Evolutionary conservation across 257 asterid genomes (phyloP), one percentile per base, ranked within the genome.

Genomic region (Capsicum baccatum): DNA sequence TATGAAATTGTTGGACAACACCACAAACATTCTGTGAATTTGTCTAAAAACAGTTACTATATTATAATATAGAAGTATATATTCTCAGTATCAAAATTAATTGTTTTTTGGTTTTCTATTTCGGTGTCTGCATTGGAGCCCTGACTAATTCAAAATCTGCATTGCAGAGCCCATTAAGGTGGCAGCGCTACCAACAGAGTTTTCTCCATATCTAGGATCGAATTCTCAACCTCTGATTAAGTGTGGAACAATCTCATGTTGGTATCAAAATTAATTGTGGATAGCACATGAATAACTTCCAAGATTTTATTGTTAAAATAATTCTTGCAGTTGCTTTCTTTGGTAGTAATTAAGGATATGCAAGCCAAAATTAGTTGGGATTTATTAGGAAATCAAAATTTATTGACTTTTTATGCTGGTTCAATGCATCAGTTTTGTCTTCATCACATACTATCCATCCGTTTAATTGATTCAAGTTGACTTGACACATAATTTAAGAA

Each of bases 231-330:
- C 33, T 26, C 33, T 26, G 33, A 1, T 26, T 26, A 26, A 26
- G 33, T 26, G 33, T 26, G 33, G 33, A 26, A 26, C 33, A 26
- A 26, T 1, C 33, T 26, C 33, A 26, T 26, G 33, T 26, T 26
- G 33, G 64, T 8, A 76, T 54, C 50, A 52, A 54, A 52, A 76
- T 26, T 54, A 76, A 54, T 54, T 52, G 64, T 3, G 13, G 81
- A 76, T 52, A 76, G 81, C 81, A 76, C 81, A 26, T 76, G 81
- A 76, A 52, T 76, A 76, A 54, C 64, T 2, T 76, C 64, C 64
- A 76, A 73, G 80, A 76, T 26, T 50, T 21, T 76, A 76, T 76
- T 21, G 9, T 76, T 1, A 7, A 76, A 52, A 26, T 76, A 76
- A 4, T 13, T 52, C 3, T 76, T 52, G 63, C 15, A 26, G 60